Conservation (phyloP, 2,329 filamentous ascomycete species). For the Ceratocystis cubensis region DNA sequence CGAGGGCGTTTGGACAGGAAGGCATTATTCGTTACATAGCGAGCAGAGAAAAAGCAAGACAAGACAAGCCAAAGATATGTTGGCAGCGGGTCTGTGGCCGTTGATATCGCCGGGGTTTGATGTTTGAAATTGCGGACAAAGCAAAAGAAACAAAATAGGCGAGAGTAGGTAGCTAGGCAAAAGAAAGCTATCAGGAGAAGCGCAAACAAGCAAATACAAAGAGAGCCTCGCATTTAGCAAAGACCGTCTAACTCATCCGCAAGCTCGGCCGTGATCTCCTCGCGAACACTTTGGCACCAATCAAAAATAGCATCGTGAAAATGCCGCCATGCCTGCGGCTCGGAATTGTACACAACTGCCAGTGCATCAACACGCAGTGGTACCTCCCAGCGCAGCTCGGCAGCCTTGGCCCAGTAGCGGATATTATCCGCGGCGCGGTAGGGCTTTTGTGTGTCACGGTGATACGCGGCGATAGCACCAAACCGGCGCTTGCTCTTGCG, state of each 20-base stretch:
- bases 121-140: too few species aligned
- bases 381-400: slow-evolving; percentile 86
- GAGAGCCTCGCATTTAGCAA: not conserved
- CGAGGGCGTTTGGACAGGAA: too few species aligned
- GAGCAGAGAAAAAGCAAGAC: too few species aligned
- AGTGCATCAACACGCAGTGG: slow-evolving; percentile 73
- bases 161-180: not conserved
- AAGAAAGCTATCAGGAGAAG: not conserved
- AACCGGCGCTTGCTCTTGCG: slow-evolving; percentile 76
- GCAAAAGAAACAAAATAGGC: too few species aligned
- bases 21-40: too few species aligned
- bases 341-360: slow-evolving; percentile 66
- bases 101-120: too few species aligned
- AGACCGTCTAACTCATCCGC: slow-evolving; percentile 15
- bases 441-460: slow-evolving; percentile 86
- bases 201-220: not conserved
- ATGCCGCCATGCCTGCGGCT: slow-evolving; percentile 57
- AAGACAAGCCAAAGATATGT: too few species aligned
- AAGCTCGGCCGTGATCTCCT: slow-evolving; percentile 66
- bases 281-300: slow-evolving; percentile 73
- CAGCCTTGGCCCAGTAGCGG: slow-evolving; percentile 90
- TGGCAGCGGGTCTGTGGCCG: too few species aligned
- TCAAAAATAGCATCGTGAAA: slow-evolving; percentile 73
- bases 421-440: slow-evolving; percentile 91
- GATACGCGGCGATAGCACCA: slow-evolving; percentile 75